These are phyloP conservation scores for Colletotrichum higginsianum DNA, from an alignment of 2,329 filamentous ascomycete species.

Conservation along the genomic window DNA sequence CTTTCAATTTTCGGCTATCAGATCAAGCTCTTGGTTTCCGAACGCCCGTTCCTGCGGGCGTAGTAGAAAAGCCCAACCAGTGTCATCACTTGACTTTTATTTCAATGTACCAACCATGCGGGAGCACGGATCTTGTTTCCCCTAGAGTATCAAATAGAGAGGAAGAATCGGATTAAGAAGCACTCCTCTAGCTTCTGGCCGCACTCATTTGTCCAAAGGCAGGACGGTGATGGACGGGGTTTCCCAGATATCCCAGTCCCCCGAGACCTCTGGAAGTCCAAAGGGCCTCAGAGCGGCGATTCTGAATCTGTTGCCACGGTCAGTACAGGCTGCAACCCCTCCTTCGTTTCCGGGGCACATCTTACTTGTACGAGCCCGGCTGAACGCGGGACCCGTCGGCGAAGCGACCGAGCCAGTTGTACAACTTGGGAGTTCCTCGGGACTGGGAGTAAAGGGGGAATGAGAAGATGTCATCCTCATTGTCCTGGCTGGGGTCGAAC, in stretches of 20 bases:
- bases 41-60: no score
- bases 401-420: constrained; percentile 21
- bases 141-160: no score
- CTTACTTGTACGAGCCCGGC: constrained; percentile 24
- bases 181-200: no score
- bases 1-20: no score
- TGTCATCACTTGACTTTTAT: no score
- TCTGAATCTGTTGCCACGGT: constrained; percentile 35
- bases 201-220: no score
- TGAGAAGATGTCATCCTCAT: constrained; percentile 22
- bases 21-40: no score
- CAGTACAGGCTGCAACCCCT: neutral
- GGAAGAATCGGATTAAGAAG: no score
- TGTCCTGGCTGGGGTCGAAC: constrained; percentile 9
- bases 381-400: constrained; percentile 21
- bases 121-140: no score
- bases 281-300: constrained; percentile 49
- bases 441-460: constrained; percentile 12
- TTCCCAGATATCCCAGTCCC: constrained; percentile 48
- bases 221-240: constrained; percentile 38
- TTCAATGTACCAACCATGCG: no score
- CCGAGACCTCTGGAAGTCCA: constrained; percentile 38
- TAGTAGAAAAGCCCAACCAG: no score
- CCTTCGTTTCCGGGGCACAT: accelerated
- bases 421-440: neutral